These are phyloP conservation scores for Agrocybe pediades DNA, from an alignment of 768 basidiomycete genomes.

Conservation along the genomic window DNA sequence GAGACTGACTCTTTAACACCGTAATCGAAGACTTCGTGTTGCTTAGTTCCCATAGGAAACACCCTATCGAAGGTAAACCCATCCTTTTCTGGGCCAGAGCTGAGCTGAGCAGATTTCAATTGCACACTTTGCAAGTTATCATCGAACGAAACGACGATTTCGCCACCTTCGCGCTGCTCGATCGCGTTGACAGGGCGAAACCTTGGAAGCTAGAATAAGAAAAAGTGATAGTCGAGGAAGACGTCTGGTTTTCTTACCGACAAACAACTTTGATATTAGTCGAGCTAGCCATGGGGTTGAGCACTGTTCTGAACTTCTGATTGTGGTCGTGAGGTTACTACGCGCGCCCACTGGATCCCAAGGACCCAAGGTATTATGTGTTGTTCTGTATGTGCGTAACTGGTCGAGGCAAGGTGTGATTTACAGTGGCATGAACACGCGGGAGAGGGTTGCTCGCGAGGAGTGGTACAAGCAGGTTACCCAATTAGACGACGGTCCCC, in stretches of 20 bases:
- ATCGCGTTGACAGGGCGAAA: slow-evolving; percentile 96
- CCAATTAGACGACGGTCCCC: slow-evolving; percentile 8
- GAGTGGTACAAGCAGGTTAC: slow-evolving; percentile 4
- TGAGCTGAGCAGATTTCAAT: slow-evolving; percentile 68
- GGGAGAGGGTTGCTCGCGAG: slow-evolving; percentile 1
- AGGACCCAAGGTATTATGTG: background rate
- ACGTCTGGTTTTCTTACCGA: slow-evolving; percentile 63
- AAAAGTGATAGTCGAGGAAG: background rate
- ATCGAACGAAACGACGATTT: slow-evolving; percentile 88
- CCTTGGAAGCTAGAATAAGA: slow-evolving; percentile 40
- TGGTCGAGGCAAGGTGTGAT: background rate
- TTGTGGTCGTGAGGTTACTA: slow-evolving; percentile 2
- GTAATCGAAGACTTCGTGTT: slow-evolving; percentile 96
- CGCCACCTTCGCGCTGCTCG: slow-evolving; percentile 84
- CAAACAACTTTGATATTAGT: slow-evolving; percentile 99
- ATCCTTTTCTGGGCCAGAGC: slow-evolving; percentile 90
- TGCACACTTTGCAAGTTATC: slow-evolving; percentile 84
- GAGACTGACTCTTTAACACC: slow-evolving; percentile 90
- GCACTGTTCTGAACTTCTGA: slow-evolving; percentile 5
- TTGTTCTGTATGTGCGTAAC: background rate
- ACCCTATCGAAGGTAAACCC: slow-evolving; percentile 98
- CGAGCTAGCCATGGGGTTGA: slow-evolving; percentile 65
- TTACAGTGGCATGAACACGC: slow-evolving; percentile 19
- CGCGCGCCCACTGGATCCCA: background rate
- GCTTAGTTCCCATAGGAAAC: slow-evolving; percentile 89